phyloP scores from a whole-genome alignment of 2,329 filamentous ascomycete species.

The Penicillium brevicompactum region DNA sequence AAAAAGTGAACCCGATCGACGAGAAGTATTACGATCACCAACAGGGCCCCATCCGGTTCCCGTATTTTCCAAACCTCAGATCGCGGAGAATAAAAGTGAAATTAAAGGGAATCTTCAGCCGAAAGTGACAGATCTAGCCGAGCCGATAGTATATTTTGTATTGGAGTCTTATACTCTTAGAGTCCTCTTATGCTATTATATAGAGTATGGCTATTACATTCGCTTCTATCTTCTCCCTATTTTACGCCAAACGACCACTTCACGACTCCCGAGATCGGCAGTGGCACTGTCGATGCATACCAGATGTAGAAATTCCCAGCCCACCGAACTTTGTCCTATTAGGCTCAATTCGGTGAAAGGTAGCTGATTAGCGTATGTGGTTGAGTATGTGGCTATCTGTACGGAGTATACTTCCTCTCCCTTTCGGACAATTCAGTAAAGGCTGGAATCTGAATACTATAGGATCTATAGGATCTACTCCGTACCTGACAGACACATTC shows the following conservation, averaged over 20 bases:
- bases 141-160: neutral
- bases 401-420: no score
- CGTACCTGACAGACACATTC: no score
- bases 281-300: slow-evolving; percentile 29
- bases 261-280: slow-evolving; percentile 31
- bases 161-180: no score
- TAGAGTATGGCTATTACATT: no score
- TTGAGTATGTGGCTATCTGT: no score
- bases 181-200: no score
- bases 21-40: slow-evolving; percentile 25
- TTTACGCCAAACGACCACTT: no score
- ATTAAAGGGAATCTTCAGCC: slow-evolving; percentile 32
- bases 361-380: no score
- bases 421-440: no score
- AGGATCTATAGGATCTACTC: no score
- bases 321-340: slow-evolving; percentile 19
- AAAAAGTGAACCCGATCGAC: slow-evolving; percentile 29
- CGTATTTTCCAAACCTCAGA: slow-evolving; percentile 21
- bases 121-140: slow-evolving; percentile 26
- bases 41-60: slow-evolving; percentile 28
- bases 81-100: slow-evolving; percentile 25
- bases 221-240: no score
- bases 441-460: no score
- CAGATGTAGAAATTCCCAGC: slow-evolving; percentile 11
- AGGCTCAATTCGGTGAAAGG: slow-evolving; percentile 14